Conservation (phyloP, 495 filamentous ascomycete species). For the Aspergillus baeticus region DNA sequence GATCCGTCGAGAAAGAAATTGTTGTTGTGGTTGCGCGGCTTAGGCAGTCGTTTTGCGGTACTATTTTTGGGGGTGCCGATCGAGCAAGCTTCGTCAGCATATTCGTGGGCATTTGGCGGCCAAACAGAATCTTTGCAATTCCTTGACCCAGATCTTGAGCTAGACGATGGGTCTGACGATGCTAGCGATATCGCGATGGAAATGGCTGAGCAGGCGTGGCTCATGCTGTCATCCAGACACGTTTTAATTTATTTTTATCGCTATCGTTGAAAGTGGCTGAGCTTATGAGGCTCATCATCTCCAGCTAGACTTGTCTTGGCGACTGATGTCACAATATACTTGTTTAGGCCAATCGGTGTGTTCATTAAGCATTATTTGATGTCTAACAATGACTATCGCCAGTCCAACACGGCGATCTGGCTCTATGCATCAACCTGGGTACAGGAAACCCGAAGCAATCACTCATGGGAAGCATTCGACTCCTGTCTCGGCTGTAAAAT, state of each 20-base stretch:
- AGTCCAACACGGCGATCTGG: not conserved
- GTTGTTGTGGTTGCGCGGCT: slow-evolving; percentile 7
- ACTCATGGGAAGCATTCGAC: not conserved
- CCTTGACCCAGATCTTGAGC: not conserved
- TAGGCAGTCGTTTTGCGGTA: slow-evolving; percentile 18
- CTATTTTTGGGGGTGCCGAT: slow-evolving; percentile 19
- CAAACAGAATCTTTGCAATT: not conserved
- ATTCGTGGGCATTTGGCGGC: slow-evolving; percentile 4
- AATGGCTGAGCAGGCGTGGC: slow-evolving; percentile 11
- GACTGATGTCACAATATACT: not conserved
- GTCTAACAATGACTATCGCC: slow-evolving; percentile 7
- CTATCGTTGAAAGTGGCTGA: slow-evolving; percentile 6
- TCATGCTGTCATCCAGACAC: not conserved
- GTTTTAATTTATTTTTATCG: slow-evolving; percentile 9
- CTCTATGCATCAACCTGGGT: slow-evolving; percentile 5
- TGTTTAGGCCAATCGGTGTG: not conserved
- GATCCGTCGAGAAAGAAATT: slow-evolving; percentile 1
- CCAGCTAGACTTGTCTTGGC: not conserved
- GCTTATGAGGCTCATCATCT: not conserved
- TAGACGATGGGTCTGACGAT: slow-evolving; percentile 1
- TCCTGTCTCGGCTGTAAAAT: not conserved
- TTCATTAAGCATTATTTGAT: slow-evolving; percentile 24
- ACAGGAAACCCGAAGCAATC: not conserved
- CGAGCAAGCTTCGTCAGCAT: slow-evolving; percentile 15
- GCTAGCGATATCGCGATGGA: not conserved